Base-by-base conservation (phyloP, 116 monocot species). In the Posidonia oceanica region DNA sequence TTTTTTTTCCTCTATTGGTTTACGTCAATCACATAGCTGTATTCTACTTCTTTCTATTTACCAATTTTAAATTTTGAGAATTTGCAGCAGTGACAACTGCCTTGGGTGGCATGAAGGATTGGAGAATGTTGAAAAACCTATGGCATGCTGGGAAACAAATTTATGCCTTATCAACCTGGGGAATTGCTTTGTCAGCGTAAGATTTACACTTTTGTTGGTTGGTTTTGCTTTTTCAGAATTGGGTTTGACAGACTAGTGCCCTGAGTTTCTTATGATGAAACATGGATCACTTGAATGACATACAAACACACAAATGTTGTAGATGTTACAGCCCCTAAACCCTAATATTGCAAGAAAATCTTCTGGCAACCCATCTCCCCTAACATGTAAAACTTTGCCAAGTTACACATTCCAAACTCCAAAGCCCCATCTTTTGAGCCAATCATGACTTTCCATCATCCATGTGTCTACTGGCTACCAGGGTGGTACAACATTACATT, bases 61-160 rank as follows among this genome's bases (percentile, higher is more conserved):
- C 12, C 7, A 22, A 5, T 4, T 63, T 22, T 44, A 66, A 56
- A 54, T 39, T 57, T 59, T 37, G 69, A 55, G 14, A 13, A 69
- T 55, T 15, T 81, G 72, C 80, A 92, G 91, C 76, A 67, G 81
- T 92, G 36, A 54, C 75, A 52, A 88, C 66, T 77, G 85, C 88
- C 42, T 68, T 92, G 78, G 73, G 65, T 68, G 80, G 70, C 41
- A 76, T 86, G 44, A 82, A 78, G 64, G 78, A 69, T 58, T 69
- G 72, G 74, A 69, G 66, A 14, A 82, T 61, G 78, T 70, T 81
- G 74, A 80, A 70, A 73, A 82, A 71, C 56, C 39, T 88, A 36
- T 92, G 88, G 92, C 83, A 86, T 76, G 93, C 88, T 78, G 86
- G 80, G 64, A 86, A 84, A 71, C 20, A 88, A 8, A 78, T 88